Base-by-base conservation (phyloP, 1,284 basidiomycete genomes). In the Apiotrichum siamense region DNA sequence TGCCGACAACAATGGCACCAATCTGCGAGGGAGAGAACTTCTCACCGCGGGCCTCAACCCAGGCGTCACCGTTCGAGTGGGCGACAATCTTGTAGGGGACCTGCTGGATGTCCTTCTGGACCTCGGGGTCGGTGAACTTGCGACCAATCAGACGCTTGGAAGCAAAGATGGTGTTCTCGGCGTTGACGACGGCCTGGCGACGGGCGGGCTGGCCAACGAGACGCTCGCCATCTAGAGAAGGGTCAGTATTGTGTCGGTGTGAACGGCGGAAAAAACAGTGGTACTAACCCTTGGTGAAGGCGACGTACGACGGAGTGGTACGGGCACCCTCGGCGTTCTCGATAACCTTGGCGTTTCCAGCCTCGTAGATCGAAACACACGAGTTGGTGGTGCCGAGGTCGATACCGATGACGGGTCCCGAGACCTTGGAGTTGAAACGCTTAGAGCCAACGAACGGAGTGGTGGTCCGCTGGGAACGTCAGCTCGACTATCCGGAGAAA, bases 291-390 rank as follows among this genome's bases (percentile, higher is more conserved):
- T 97, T 97, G 61, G 93, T 92, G 81, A 98, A 98, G 37, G 94
- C 96, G 60, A 98, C 91, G 52, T 97, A 90, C 46, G 94, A 98
- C 10, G 96, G 96, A 26, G 94, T 98, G 61, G 94, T 97, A 67
- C 94, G 85, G 58, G 88, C 89, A 80, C 94, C 94, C 79, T 98
- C 94, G 12, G 92, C 79, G 79, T 98, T 97, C 77, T 97, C 94
- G 65, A 98, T 87, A 60, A 98, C 94, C 63, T 89, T 86, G 50
- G 93, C 83, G 42, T 84, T 86, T 78, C 92, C 86, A 67, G 91
- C 93, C 79, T 97, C 93, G 88, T 93, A 96, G 61, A 93, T 81
- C 43, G 89, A 86, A 58, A 93, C 89, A 77, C 91, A 94, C 55
- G 89, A 94, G 79, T 93, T 92, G 56, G 71, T 75, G 27, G 75